Evolutionary conservation across 768 basidiomycete species (phyloP).

Genomic region (Leccinum olivaceopallidum): DNA sequence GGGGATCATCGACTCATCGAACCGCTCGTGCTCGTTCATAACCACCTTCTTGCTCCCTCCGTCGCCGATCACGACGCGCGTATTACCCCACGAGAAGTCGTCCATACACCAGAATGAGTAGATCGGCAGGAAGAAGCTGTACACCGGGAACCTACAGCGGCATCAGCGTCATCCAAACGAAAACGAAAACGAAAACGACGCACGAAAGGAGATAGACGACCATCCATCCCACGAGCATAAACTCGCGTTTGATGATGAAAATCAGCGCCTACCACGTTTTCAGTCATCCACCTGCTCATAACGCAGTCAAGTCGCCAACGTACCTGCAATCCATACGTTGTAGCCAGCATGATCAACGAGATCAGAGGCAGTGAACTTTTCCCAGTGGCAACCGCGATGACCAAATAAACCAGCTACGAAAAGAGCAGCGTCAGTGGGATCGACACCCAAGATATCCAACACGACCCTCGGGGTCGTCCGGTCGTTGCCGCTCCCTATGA

Average conservation of each 20-base stretch:
- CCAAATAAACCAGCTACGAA: slow-evolving; percentile 73
- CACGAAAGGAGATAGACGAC: slow-evolving; percentile 91
- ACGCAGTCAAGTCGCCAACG: slow-evolving; percentile 9
- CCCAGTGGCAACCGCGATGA: slow-evolving; percentile 74
- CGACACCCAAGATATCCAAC: slow-evolving; percentile 89
- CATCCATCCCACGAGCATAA: slow-evolving; percentile 98
- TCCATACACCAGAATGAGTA: slow-evolving; percentile 99
- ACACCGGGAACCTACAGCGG: slow-evolving; percentile 75
- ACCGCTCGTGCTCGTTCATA: slow-evolving; percentile 93
- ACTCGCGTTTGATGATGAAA: slow-evolving; percentile 96
- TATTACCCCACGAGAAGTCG: slow-evolving; percentile 95
- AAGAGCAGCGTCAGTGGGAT: slow-evolving; percentile 48
- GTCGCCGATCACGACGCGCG: slow-evolving; percentile 91
- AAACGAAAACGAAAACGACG: slow-evolving; percentile 37
- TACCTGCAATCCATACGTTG: slow-evolving; percentile 91
- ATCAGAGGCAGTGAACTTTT: slow-evolving; percentile 77
- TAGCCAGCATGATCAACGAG: slow-evolving; percentile 88
- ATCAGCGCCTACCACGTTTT: slow-evolving; percentile 63
- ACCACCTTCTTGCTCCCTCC: slow-evolving; percentile 94
- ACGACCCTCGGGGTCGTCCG: slow-evolving; percentile 90
- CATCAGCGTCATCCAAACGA: slow-evolving; percentile 4
- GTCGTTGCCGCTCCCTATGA: slow-evolving; percentile 93
- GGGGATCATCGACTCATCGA: slow-evolving; percentile 97
- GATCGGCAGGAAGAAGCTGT: slow-evolving; percentile 91
- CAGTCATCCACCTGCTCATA: background rate